phyloP scores from a whole-genome alignment of 2,329 filamentous ascomycete species.

The Tolypocladium guangdongense region DNA sequence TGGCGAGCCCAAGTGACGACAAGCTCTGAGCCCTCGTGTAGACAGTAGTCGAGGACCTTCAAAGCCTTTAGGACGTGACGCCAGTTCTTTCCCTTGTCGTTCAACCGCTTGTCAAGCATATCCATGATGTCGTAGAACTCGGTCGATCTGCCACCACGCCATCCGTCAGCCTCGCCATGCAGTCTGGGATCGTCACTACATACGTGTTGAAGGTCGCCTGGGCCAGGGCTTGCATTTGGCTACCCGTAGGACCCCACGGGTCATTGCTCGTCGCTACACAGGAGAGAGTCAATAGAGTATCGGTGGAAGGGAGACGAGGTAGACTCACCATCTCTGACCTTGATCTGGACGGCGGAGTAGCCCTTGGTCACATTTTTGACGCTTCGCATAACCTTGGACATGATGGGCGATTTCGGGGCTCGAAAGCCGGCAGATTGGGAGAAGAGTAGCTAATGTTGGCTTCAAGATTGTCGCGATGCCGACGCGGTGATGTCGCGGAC shows the following conservation, averaged over 20 bases:
- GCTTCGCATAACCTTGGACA: conserved; percentile 96
- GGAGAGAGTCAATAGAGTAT: background rate
- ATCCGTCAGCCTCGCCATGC: background rate
- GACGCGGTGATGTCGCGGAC: background rate
- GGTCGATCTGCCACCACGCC: conserved; percentile 52
- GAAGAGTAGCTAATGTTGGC: background rate
- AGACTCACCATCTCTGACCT: conserved; percentile 84
- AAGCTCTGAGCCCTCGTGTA: conserved; percentile 92
- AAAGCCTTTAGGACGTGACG: conserved; percentile 94
- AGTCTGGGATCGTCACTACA: conserved; percentile 20
- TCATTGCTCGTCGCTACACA: conserved; percentile 88
- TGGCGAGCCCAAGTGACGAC: conserved; percentile 97
- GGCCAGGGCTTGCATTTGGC: conserved; percentile 97
- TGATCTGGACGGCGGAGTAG: conserved; percentile 92
- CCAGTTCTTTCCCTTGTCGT: conserved; percentile 99
- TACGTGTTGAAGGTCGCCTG: conserved; percentile 97
- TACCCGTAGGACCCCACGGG: conserved; percentile 64
- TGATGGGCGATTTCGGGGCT: conserved; percentile 31
- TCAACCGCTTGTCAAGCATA: conserved; percentile 96
- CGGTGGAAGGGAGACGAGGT: background rate
- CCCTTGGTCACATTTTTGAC: conserved; percentile 99
- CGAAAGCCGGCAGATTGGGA: background rate
- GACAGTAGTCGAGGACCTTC: conserved; percentile 94
- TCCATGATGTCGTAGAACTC: conserved; percentile 99
- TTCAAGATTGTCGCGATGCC: background rate